Percentiles rank a stretch among this genome's conserved stretches.
These are phyloP conservation scores for Alternaria longipes DNA, from an alignment of 2,329 filamentous ascomycete genomes.

Conservation along the genomic window DNA sequence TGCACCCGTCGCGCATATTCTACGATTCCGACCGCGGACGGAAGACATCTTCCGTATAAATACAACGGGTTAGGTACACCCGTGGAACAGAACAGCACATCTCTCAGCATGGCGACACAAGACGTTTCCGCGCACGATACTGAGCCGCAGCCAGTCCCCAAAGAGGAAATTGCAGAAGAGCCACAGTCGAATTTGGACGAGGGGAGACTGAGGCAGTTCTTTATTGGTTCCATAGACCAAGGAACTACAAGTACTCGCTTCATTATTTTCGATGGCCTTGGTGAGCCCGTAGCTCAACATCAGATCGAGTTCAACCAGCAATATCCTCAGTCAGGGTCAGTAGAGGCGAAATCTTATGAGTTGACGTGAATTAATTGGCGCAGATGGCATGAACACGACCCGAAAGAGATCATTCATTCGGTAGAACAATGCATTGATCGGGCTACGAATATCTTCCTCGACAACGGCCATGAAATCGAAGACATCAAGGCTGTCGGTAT, in stretches of 20 bases:
- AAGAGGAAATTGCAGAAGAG: conserved; percentile 37
- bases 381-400: conserved; percentile 92
- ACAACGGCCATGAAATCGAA: conserved; percentile 71
- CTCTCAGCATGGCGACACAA: conserved; percentile 38
- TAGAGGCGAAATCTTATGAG: conserved; percentile 27
- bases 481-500: conserved; percentile 83
- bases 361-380: conserved; percentile 24
- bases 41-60: conserved; percentile 26
- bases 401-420: conserved; percentile 76
- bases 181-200: conserved; percentile 42
- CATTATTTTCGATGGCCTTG: conserved; percentile 84
- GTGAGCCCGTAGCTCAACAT: conserved; percentile 81
- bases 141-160: conserved; percentile 47
- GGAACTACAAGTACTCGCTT: conserved; percentile 91
- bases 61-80: conserved; percentile 6
- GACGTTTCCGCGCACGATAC: conserved; percentile 35
- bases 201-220: conserved; percentile 63
- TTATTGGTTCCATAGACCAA: conserved; percentile 88
- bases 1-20: conserved; percentile 23
- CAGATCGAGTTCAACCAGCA: conserved; percentile 88
- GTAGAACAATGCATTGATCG: conserved; percentile 83
- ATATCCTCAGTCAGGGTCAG: conserved; percentile 85
- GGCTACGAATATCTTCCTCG: conserved; percentile 74
- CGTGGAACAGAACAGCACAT: neutral
- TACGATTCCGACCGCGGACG: conserved; percentile 22